Percentiles rank a stretch among this genome's conserved stretches.
Conservation (phyloP, 805 yeast genomes). For the Tetrapisispora fleetii region DNA sequence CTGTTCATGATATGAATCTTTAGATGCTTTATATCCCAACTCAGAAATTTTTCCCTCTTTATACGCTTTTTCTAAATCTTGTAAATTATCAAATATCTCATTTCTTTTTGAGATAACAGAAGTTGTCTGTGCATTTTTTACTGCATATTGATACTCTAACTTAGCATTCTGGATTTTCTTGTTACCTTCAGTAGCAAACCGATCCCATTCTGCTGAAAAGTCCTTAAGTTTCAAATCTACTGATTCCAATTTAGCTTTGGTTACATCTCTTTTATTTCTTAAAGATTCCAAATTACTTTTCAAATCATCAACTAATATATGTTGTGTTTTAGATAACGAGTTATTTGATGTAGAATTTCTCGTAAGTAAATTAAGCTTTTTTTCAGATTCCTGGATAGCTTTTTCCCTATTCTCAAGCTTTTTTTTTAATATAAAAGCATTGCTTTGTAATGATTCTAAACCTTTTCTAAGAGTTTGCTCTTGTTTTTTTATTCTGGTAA, state of each 20-base stretch:
- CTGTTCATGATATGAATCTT: slow-evolving; percentile 8
- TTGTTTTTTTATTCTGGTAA: slow-evolving; percentile 1
- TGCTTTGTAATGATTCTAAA: slow-evolving; percentile 10
- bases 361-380: slow-evolving; percentile 5
- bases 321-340: slow-evolving; percentile 9
- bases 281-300: slow-evolving; percentile 4
- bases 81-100: slow-evolving; percentile 11
- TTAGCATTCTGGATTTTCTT: slow-evolving; percentile 12
- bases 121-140: slow-evolving; percentile 9
- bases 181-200: slow-evolving; percentile 9
- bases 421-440: slow-evolving; percentile 13
- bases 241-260: slow-evolving; percentile 13
- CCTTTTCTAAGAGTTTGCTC: slow-evolving; percentile 9
- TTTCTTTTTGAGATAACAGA: slow-evolving; percentile 12
- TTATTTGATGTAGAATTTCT: neutral
- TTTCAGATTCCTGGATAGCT: slow-evolving; percentile 11
- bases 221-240: slow-evolving; percentile 8
- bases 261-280: slow-evolving; percentile 10
- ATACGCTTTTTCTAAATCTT: slow-evolving; percentile 8
- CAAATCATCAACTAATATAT: slow-evolving; percentile 12
- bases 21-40: slow-evolving; percentile 5
- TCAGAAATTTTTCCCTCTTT: slow-evolving; percentile 9
- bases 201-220: slow-evolving; percentile 5
- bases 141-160: slow-evolving; percentile 13
- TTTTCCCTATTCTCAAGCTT: slow-evolving; percentile 19